Evolutionary conservation across 2,329 filamentous ascomycete genomes (phyloP).

Genomic region (Bimuria novae-zelandiae): DNA sequence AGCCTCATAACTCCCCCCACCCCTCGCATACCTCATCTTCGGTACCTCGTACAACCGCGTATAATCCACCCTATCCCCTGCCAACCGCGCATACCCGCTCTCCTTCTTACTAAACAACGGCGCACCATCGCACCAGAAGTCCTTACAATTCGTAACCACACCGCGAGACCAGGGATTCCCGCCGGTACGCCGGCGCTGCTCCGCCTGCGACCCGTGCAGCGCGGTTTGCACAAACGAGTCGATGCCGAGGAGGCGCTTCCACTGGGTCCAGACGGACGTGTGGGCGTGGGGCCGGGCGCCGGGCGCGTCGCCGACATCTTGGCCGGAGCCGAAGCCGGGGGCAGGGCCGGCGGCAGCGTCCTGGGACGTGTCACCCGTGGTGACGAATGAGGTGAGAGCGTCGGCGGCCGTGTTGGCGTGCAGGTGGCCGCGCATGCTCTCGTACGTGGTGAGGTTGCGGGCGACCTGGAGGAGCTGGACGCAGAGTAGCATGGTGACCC

Average conservation of each 20-base stretch:
- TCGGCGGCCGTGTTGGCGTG: conserved; percentile 60
- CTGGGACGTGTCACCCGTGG: conserved; percentile 67
- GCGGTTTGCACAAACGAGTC: conserved; percentile 95
- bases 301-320: conserved; percentile 51
- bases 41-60: conserved; percentile 88
- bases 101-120: conserved; percentile 77
- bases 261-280: conserved; percentile 73
- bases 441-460: conserved; percentile 91
- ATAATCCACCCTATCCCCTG: conserved; percentile 82
- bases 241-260: conserved; percentile 83
- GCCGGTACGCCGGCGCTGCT: conserved; percentile 47
- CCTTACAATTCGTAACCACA: conserved; percentile 84
- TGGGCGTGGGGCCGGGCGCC: conserved; percentile 43
- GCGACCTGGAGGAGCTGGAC: conserved; percentile 94
- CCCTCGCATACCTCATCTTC: conserved; percentile 61
- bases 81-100: conserved; percentile 75
- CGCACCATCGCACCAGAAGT: conserved; percentile 94
- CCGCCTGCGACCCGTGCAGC: conserved; percentile 67
- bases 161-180: conserved; percentile 87
- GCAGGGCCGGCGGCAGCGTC: conserved; percentile 54
- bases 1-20: conserved; percentile 61
- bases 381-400: conserved; percentile 73
- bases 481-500: conserved; percentile 95
- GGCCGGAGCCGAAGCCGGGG: conserved; percentile 67
- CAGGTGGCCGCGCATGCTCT: conserved; percentile 87